Base-by-base conservation (phyloP, 805 yeast species). In the Starmera dryadoides region DNA sequence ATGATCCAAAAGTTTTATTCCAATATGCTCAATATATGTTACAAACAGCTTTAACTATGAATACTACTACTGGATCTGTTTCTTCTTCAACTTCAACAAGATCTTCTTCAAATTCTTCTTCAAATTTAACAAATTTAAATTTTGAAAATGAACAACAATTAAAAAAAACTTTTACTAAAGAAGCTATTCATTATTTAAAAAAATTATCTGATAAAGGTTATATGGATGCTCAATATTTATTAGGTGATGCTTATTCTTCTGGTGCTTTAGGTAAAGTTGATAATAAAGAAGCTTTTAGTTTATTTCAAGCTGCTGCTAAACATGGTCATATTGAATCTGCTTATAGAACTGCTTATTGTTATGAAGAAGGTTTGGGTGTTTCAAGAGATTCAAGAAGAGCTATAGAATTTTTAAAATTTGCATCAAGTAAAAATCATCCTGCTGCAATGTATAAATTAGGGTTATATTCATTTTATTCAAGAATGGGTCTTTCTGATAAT, bases 401-500 rank as follows among this genome's bases (percentile, higher is more conserved):
- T 1, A 66, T 87, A 7, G 94, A 86, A 49, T 87, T 81, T 56
- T 64, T 87, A 42, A 82, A 83, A 55, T 79, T 79, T 54, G 96
- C 98, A 0, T 95, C 98, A 0, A 73, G 88, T 25, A 82, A 84
- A 56, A 87, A 86, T 53, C 98, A 91, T 59, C 88, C 97, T 0
- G 89, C 95, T n/a, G 96, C 98, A 4, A 87, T 91, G 95, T 84
- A 81, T 65, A 86, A 89, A 57, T 68, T 88, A 46, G 98, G 98
- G 4, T 69, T 86, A 33, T 87, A 89, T 50, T 82, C 87, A 30
- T 93, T 83, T 61, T 77, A 87, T 53, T 79, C 86, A 4, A 71
- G 82, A 43, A 81, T 91, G 91, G 97, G 98, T 1, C 58, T 91
- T 26, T 67, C 81, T 2, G 69, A 73, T 41, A 81, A 77, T 51